Base-by-base conservation (phyloP, 768 basidiomycete species). In the Leccinum aurantiacum region DNA sequence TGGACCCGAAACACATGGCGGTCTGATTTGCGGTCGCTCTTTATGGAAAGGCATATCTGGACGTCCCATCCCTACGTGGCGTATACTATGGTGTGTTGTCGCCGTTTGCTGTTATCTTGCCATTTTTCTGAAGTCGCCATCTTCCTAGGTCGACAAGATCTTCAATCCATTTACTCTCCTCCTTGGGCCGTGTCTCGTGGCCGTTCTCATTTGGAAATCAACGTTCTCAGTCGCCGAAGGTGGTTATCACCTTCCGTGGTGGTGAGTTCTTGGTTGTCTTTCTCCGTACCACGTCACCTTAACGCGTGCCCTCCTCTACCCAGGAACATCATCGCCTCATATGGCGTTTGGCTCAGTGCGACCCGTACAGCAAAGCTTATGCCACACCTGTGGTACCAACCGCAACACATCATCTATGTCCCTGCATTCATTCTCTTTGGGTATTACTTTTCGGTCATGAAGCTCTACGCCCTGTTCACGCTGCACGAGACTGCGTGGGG, bases 1-100 rank as follows among this genome's bases (percentile, higher is more conserved):
- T 95, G 93, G 94, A 96, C 93, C 15, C 78, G 94, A 62, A 96
- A 96, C 78, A 96, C 93, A 3, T 96, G 95, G 93, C 79, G 94
- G 54, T 91, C 89, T 2, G 94, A 96, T 80, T 69, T 95, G 64
- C 81, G 95, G 56, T 90, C 89, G 66, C 78, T 96, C 58, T 96
- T 95, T 73, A 95, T 84, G 79, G 93, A 96, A 70, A 75, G 94
- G 57, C 76, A 92, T 71, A 81, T 96, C 53, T 95, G 93, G 93
- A 91, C 90, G 3, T 71, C 84, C 47, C 91, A 95, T 78, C 94
- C 94, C 37, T 80, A 82, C 68, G 83, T 80, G 33, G 80, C 81
- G 4, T 81, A 91, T 75, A 94, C 93, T 3, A 96, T 96, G 94
- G 90, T 94, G 37, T 41, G 63, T 44, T 59, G 33, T 10, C 11